A percentile compares a stretch with the other conserved stretches of the same genome.
These are phyloP conservation scores for Candida chauliodis DNA, from an alignment of 805 yeast genomes.

Conservation along the genomic window DNA sequence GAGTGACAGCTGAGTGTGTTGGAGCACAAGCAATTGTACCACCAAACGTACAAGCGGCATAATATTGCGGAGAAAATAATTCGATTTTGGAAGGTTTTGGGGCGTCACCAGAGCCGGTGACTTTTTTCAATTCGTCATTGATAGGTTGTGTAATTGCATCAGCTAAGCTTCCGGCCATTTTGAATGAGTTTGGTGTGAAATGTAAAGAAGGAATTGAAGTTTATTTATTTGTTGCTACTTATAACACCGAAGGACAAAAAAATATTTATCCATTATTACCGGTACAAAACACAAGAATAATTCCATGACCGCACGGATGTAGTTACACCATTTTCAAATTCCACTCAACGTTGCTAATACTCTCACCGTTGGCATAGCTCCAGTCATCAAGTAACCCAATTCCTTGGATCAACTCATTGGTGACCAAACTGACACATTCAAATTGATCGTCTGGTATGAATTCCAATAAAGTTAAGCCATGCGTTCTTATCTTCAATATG, in stretches of 20 bases:
- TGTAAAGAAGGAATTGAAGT: background rate
- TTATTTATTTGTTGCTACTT: constrained; percentile 1
- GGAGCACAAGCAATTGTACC: constrained; percentile 94
- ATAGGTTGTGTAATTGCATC: constrained; percentile 30
- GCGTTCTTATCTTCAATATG: too few species aligned
- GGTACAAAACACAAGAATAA: background rate
- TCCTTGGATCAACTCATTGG: too few species aligned
- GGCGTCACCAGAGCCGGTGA: constrained; percentile 9
- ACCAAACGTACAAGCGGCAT: constrained; percentile 70
- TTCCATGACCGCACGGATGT: too few species aligned
- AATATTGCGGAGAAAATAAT: constrained; percentile 61
- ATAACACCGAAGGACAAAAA: background rate
- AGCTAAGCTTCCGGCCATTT: constrained; percentile 21
- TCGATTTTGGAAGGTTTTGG: constrained; percentile 32
- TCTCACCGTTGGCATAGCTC: too few species aligned
- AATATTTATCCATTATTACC: constrained; percentile 1
- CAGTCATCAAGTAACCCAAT: too few species aligned
- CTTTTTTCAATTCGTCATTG: constrained; percentile 21
- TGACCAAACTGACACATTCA: too few species aligned
- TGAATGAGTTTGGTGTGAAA: background rate
- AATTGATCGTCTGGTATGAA: too few species aligned
- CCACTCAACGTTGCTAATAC: too few species aligned
- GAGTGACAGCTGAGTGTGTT: constrained; percentile 90
- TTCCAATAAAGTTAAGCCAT: too few species aligned
- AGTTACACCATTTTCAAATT: too few species aligned